Evolutionary conservation across 495 filamentous ascomycete species (phyloP).

Genomic region (Arthonia radiata): DNA sequence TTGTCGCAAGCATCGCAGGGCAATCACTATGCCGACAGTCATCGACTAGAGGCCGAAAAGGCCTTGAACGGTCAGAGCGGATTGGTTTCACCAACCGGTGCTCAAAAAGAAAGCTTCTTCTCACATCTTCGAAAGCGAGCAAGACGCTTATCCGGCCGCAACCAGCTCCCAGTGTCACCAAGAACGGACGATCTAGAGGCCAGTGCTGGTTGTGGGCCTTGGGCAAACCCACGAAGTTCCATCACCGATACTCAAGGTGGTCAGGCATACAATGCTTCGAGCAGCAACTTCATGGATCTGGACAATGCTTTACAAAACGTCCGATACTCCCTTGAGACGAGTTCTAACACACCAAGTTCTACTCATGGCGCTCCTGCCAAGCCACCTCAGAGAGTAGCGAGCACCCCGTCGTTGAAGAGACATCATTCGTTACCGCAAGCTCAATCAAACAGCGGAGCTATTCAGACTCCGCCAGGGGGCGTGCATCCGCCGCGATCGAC

Average conservation of each 20-base stretch:
- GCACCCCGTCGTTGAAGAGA: slow-evolving; percentile 24
- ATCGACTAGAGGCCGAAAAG: slow-evolving; percentile 75
- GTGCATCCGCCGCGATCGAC: too few species aligned
- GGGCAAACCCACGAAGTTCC: slow-evolving; percentile 48
- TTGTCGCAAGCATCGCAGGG: slow-evolving; percentile 84
- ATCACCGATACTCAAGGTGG: too few species aligned
- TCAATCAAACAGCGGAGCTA: slow-evolving; percentile 30
- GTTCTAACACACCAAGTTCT: slow-evolving; percentile 9
- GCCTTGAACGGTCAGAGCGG: slow-evolving; percentile 64
- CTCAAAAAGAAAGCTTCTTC: slow-evolving; percentile 84
- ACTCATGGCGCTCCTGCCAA: neutral
- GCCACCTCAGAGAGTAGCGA: slow-evolving; percentile 6
- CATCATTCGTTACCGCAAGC: slow-evolving; percentile 57
- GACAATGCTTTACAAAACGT: slow-evolving; percentile 58
- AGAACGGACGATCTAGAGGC: slow-evolving; percentile 69
- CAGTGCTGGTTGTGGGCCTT: slow-evolving; percentile 73
- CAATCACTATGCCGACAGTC: slow-evolving; percentile 68
- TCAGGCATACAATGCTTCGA: too few species aligned
- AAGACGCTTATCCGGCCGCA: slow-evolving; percentile 71
- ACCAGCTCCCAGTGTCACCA: slow-evolving; percentile 50
- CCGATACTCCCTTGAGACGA: slow-evolving; percentile 33
- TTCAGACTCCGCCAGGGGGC: too few species aligned
- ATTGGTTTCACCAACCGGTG: slow-evolving; percentile 35
- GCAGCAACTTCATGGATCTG: slow-evolving; percentile 39
- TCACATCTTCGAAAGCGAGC: slow-evolving; percentile 90